Percentiles rank a stretch among this genome's conserved stretches.
Evolutionary conservation across 2,329 filamentous ascomycete species (phyloP).

Genomic region (Biscogniauxia mediterranea): DNA sequence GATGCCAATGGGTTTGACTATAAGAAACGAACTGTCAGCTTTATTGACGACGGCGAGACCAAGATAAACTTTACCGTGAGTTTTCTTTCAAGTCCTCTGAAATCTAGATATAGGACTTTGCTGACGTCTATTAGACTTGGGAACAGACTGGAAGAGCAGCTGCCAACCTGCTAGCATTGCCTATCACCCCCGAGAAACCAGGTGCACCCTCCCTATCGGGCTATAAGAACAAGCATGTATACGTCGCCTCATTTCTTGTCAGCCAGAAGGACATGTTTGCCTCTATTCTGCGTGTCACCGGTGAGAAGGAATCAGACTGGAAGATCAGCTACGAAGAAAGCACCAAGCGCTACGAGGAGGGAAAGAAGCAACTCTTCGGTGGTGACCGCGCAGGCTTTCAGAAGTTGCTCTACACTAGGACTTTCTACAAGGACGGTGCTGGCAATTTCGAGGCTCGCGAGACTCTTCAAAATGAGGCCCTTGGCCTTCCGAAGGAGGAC

Average conservation of each 20-base stretch:
- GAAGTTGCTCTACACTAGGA: slow-evolving; percentile 53
- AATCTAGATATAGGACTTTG: neutral
- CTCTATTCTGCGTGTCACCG: slow-evolving; percentile 56
- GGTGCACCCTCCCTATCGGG: slow-evolving; percentile 39
- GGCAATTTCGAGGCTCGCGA: slow-evolving; percentile 42
- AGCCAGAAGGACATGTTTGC: slow-evolving; percentile 65
- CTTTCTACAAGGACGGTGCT: slow-evolving; percentile 47
- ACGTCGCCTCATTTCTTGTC: slow-evolving; percentile 55
- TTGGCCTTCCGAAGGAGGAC: slow-evolving; percentile 59
- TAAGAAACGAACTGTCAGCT: slow-evolving; percentile 37
- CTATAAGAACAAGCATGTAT: slow-evolving; percentile 49
- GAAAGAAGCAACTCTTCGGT: slow-evolving; percentile 40
- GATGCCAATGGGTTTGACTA: slow-evolving; percentile 50
- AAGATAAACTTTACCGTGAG: slow-evolving; percentile 56
- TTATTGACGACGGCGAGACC: slow-evolving; percentile 57
- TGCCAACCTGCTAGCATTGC: slow-evolving; percentile 49
- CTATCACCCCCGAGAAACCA: slow-evolving; percentile 35
- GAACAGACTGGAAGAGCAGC: slow-evolving; percentile 45
- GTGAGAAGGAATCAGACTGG: slow-evolving; percentile 60
- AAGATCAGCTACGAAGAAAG: slow-evolving; percentile 47
- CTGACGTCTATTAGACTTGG: slow-evolving; percentile 19
- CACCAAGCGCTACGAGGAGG: slow-evolving; percentile 48
- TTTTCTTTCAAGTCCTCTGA: neutral
- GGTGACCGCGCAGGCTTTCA: slow-evolving; percentile 45
- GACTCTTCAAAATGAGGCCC: slow-evolving; percentile 46